phyloP scores from a whole-genome alignment of 73 alveolate species.

The Paramecium tetraurelia region DNA sequence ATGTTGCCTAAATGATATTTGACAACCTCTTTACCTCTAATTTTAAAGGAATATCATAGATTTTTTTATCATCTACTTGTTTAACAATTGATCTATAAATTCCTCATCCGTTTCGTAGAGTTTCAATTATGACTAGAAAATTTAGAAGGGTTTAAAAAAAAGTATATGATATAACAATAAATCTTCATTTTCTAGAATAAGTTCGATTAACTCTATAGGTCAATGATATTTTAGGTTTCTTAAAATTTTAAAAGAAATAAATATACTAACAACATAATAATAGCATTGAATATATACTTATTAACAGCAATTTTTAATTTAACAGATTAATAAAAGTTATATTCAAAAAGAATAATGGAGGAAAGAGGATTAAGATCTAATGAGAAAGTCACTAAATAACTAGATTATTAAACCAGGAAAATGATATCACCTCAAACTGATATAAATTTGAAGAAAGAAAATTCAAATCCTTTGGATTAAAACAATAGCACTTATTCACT shows the following conservation, averaged over 20 bases:
- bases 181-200: neutral
- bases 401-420: neutral
- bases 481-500: neutral
- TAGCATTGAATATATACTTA: neutral
- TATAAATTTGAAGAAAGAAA: neutral
- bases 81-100: no score
- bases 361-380: conserved; percentile 18
- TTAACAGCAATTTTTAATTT: conserved; percentile 27
- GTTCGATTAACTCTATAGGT: neutral
- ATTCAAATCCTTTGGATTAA: neutral
- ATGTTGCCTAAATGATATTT: no score
- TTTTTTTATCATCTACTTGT: no score
- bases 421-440: neutral
- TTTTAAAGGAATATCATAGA: no score
- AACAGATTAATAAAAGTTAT: neutral
- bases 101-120: no score
- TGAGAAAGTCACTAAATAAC: neutral
- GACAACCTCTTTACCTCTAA: no score
- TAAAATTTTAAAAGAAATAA: neutral
- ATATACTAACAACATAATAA: neutral
- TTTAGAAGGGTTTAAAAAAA: no score
- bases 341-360: neutral
- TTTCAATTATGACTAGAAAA: no score
- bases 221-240: neutral
- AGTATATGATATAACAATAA: no score